These are phyloP conservation scores for Acer saccharum DNA, from an alignment of 345 rosid species.

Conservation along the genomic window DNA sequence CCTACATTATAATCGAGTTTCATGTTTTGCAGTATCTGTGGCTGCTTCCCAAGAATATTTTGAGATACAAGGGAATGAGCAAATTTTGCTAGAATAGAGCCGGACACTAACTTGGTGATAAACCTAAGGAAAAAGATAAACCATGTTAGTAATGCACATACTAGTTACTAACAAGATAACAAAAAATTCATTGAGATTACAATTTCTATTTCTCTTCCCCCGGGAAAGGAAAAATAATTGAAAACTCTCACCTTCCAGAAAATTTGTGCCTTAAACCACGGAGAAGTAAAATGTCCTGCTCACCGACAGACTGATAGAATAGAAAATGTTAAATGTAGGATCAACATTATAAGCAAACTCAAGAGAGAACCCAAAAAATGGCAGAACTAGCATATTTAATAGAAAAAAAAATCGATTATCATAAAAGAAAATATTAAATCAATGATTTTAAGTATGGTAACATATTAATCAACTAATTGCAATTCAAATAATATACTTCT, in stretches of 20 bases:
- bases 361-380: not conserved
- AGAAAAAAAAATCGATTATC: not conserved
- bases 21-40: not conserved
- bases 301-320: not conserved
- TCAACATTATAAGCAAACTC: not conserved
- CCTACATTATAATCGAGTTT: not conserved
- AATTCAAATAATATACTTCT: not conserved
- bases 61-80: slow-evolving; percentile 14
- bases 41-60: not conserved
- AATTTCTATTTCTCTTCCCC: not conserved
- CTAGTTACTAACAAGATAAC: not conserved
- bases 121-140: slow-evolving; percentile 9
- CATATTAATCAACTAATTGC: not conserved
- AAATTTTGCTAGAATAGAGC: slow-evolving; percentile 9
- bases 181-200: not conserved
- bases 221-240: not conserved
- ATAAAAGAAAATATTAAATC: not conserved
- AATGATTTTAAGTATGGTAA: not conserved
- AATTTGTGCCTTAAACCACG: not conserved
- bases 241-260: slow-evolving; percentile 17
- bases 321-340: not conserved
- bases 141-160: not conserved
- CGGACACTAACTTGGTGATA: slow-evolving; percentile 4
- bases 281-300: slow-evolving; percentile 2
- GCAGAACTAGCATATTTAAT: not conserved